Percentiles rank a stretch among this genome's conserved stretches.
These are phyloP conservation scores for Colletotrichum sp. DNA, from an alignment of 2,329 filamentous ascomycete genomes.

Conservation along the genomic window DNA sequence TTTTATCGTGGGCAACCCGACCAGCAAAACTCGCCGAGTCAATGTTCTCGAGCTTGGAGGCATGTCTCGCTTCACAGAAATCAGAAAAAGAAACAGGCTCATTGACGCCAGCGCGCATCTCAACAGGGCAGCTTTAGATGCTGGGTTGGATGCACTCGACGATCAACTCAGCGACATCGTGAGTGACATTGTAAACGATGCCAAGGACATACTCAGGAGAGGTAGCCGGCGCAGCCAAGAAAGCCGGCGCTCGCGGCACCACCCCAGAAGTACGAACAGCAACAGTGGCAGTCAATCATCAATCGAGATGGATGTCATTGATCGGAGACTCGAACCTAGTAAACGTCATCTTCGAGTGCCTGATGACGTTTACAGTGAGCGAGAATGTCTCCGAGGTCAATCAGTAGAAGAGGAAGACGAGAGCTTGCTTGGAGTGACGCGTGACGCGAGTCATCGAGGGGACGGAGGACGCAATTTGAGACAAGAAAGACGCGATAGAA, in stretches of 20 bases:
- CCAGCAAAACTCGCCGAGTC: slow-evolving; percentile 70
- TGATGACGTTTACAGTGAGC: slow-evolving; percentile 29
- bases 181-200: slow-evolving; percentile 36
- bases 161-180: slow-evolving; percentile 40
- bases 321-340: slow-evolving; percentile 18
- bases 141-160: slow-evolving; percentile 40
- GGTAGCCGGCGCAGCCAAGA: neutral
- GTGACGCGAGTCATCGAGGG: neutral
- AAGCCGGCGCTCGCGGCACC: neutral
- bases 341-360: slow-evolving; percentile 24
- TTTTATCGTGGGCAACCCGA: slow-evolving; percentile 74
- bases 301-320: slow-evolving; percentile 32
- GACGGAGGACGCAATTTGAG: neutral
- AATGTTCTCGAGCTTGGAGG: slow-evolving; percentile 73
- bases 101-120: slow-evolving; percentile 50
- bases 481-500: neutral
- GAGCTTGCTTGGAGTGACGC: neutral
- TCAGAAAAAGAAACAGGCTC: slow-evolving; percentile 64
- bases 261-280: slow-evolving; percentile 13
- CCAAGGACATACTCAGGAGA: slow-evolving; percentile 29
- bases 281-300: slow-evolving; percentile 19
- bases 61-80: slow-evolving; percentile 76
- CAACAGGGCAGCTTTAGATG: slow-evolving; percentile 38
- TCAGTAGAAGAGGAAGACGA: slow-evolving; percentile 34
- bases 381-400: slow-evolving; percentile 42